Base-by-base conservation (phyloP, 768 basidiomycete genomes). In the Tylopilus sp. region DNA sequence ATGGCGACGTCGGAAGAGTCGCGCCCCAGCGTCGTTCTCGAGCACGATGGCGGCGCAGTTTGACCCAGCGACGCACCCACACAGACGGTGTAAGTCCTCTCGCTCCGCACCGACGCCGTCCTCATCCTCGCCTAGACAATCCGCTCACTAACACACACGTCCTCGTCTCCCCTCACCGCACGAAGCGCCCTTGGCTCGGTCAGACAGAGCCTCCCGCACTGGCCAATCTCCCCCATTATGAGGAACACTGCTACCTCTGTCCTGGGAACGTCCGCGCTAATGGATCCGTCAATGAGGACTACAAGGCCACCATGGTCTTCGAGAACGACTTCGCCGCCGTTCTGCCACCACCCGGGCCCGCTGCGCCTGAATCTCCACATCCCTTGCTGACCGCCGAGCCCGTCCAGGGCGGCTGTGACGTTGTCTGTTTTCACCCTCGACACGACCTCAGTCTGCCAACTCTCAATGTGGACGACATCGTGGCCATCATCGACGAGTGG, bases 101-200 rank as follows among this genome's bases (percentile, higher is more conserved):
- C 53, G 4, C 42, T 40, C 39, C 2, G 22, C 35, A n/a, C 17
- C 20, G 2, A 9, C 31, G 2, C 47, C n/a, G 25, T 40, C 21
- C 44, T 50, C 25, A 61, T 33, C 22, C 20, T 46, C 49, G 26
- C 41, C 13, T 61, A 93, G 91, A 80, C 65, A 95, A 95, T 61
- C 90, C 92, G 4, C 78, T 95, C 51, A 83, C 80, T 1, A 78
- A 81, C 52, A 85, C 86, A 59, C 76, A 89, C 63, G 72, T 93
- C 48, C 82, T 95, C 30, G 87, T 93, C 31, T 93, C 91, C 35
- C 91, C 93, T 0, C 93, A 95, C 68, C 86, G 94, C 46, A 91
- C 78, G 8, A 91, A 89, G 61, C 82, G 94, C 18, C 94, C 94
- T 13, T 97, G 94, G 94, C 77, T 85, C 36, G 93, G 93, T 26